Percentiles rank a stretch among this genome's conserved stretches.
Conservation (phyloP, 192 early-diverging fungal genomes). For the Coemansia sp. region DNA sequence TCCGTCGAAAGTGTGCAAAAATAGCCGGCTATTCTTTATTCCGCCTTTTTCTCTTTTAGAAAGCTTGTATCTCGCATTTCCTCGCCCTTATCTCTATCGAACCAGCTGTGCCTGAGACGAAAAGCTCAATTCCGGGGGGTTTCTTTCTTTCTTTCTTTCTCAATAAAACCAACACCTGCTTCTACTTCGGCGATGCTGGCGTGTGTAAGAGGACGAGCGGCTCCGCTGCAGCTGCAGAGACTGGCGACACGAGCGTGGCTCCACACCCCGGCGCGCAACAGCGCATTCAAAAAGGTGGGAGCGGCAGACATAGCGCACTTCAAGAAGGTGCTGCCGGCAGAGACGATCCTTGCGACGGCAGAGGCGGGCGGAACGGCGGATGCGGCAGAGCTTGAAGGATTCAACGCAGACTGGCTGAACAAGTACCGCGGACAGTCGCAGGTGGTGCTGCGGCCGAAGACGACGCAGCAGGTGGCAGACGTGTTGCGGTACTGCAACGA, state of each 20-base stretch:
- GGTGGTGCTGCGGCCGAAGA: conserved; percentile 84
- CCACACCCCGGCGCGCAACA: conserved; percentile 37
- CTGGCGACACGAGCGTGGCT: neutral
- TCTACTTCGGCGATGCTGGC: conserved; percentile 18
- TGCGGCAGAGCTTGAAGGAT: conserved; percentile 63
- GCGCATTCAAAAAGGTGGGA: conserved; percentile 54
- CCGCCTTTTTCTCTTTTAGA: too few species aligned
- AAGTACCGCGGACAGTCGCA: conserved; percentile 86
- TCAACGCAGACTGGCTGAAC: conserved; percentile 91
- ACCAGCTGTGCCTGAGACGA: too few species aligned
- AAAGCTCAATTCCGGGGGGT: too few species aligned
- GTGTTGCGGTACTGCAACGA: conserved; percentile 88
- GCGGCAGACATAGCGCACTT: conserved; percentile 64
- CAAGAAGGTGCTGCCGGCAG: conserved; percentile 50
- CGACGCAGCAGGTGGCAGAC: conserved; percentile 77
- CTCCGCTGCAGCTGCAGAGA: neutral
- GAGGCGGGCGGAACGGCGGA: conserved; percentile 44
- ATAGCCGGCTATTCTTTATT: too few species aligned
- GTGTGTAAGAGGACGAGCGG: conserved; percentile 6
- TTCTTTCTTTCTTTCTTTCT: conserved; percentile 1
- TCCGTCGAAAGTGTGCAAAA: too few species aligned
- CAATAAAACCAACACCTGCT: neutral
- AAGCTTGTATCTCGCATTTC: too few species aligned
- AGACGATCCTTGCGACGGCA: conserved; percentile 48
- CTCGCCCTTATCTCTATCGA: too few species aligned